Evolutionary conservation across 2,329 filamentous ascomycete genomes (phyloP).

Genomic region (Fonsecaea erecta): DNA sequence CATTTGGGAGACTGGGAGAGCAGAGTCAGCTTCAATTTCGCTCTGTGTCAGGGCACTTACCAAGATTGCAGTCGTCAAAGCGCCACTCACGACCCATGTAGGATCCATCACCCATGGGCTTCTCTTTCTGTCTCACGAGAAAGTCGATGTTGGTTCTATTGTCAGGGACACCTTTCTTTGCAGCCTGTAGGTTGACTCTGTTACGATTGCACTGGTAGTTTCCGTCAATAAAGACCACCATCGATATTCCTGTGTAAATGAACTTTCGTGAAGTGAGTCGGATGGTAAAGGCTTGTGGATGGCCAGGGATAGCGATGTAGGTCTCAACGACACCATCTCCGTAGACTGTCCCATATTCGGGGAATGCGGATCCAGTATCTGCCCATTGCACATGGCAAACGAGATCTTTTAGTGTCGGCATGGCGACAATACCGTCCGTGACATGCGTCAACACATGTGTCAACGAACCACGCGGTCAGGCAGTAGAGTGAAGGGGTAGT

Average conservation of each 20-base stretch:
- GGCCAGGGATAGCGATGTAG: slow-evolving; percentile 55
- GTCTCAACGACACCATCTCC: slow-evolving; percentile 58
- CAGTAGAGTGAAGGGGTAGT: too few species aligned
- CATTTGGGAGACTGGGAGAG: slow-evolving; percentile 24
- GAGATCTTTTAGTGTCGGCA: slow-evolving; percentile 61
- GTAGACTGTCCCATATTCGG: slow-evolving; percentile 57
- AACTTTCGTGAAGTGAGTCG: slow-evolving; percentile 56
- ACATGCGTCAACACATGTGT: too few species aligned
- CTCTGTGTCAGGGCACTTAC: slow-evolving; percentile 41
- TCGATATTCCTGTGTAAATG: slow-evolving; percentile 58
- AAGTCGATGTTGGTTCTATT: slow-evolving; percentile 53
- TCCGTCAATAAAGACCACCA: slow-evolving; percentile 63
- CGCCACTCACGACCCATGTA: slow-evolving; percentile 60
- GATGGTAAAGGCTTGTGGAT: slow-evolving; percentile 52
- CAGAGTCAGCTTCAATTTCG: slow-evolving; percentile 8
- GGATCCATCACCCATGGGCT: slow-evolving; percentile 50
- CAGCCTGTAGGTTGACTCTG: slow-evolving; percentile 48
- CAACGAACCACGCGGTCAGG: neutral
- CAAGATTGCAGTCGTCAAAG: slow-evolving; percentile 56
- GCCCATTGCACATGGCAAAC: slow-evolving; percentile 58
- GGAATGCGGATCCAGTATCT: slow-evolving; percentile 49
- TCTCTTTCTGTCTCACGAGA: slow-evolving; percentile 59
- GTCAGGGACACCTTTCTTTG: slow-evolving; percentile 37
- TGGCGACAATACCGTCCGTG: too few species aligned
- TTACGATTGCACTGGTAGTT: slow-evolving; percentile 63